Percentiles rank a stretch among this genome's conserved stretches.
These are phyloP conservation scores for Senna siamea DNA, from an alignment of 306 rosid genomes.

Conservation along the genomic window DNA sequence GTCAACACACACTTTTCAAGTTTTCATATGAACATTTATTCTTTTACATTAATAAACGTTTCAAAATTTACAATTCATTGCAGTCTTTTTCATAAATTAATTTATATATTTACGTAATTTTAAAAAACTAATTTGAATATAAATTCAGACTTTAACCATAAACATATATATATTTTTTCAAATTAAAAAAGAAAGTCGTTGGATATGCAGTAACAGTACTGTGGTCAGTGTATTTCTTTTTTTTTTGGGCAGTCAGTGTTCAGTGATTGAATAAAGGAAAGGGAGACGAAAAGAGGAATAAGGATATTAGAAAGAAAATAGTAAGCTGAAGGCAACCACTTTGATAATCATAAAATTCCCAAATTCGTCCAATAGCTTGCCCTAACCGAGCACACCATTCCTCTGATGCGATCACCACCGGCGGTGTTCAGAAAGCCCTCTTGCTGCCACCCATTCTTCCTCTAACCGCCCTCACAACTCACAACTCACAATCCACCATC, in stretches of 20 bases:
- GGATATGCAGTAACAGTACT: no score
- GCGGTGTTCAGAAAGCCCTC: conserved; percentile 16
- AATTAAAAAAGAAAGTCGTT: no score
- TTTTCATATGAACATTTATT: no score
- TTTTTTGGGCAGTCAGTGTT: not conserved
- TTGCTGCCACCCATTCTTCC: not conserved
- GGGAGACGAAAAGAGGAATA: not conserved
- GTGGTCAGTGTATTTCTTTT: not conserved
- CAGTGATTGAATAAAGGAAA: conserved; percentile 22
- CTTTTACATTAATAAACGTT: no score
- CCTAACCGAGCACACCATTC: conserved; percentile 34
- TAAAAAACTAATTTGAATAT: no score
- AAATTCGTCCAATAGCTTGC: conserved; percentile 17
- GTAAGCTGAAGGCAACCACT: no score
- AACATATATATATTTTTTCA: no score
- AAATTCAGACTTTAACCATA: no score
- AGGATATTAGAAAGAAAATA: not conserved
- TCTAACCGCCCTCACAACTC: not conserved
- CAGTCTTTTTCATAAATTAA: no score
- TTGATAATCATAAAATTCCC: conserved; percentile 24
- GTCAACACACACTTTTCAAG: no score
- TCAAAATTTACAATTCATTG: no score
- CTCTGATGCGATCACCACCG: conserved; percentile 33
- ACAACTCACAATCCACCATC: not conserved
- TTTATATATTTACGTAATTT: no score